A percentile compares a stretch with the other conserved stretches of the same genome.
phyloP scores from a whole-genome alignment of 2,329 filamentous ascomycete species.

The Fusarium marasasianum region DNA sequence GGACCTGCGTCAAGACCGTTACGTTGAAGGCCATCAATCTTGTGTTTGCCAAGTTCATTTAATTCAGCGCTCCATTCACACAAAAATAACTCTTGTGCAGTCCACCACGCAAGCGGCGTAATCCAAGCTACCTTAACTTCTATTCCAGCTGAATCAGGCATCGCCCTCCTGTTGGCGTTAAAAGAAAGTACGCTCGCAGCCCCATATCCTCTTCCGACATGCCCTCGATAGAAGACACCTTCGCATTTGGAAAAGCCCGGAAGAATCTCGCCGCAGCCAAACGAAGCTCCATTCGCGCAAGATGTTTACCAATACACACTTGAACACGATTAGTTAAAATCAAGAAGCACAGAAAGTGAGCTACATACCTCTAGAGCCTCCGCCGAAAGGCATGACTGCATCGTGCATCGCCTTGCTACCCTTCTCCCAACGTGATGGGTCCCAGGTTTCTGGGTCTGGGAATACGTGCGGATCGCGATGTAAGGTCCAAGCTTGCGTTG shows the following conservation, averaged over 20 bases:
- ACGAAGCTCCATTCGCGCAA: not conserved
- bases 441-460: not conserved
- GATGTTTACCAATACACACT: not conserved
- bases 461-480: not conserved
- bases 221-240: not conserved
- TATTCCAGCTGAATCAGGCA: not conserved
- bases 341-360: fast-evolving
- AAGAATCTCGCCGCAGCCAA: not conserved
- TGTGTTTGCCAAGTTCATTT: no score
- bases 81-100: no score
- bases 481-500: not conserved
- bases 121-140: fast-evolving
- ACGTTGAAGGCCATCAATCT: no score
- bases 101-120: no score
- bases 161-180: not conserved
- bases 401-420: not conserved
- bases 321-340: fast-evolving
- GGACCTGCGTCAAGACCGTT: no score
- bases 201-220: not conserved
- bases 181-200: not conserved
- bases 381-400: not conserved
- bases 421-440: not conserved
- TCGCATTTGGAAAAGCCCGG: not conserved
- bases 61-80: fast-evolving
- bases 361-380: not conserved